Percentiles rank a stretch among this genome's conserved stretches.
phyloP scores from a whole-genome alignment of 1,284 basidiomycete genomes.

The Xerocomus amazonicus region DNA sequence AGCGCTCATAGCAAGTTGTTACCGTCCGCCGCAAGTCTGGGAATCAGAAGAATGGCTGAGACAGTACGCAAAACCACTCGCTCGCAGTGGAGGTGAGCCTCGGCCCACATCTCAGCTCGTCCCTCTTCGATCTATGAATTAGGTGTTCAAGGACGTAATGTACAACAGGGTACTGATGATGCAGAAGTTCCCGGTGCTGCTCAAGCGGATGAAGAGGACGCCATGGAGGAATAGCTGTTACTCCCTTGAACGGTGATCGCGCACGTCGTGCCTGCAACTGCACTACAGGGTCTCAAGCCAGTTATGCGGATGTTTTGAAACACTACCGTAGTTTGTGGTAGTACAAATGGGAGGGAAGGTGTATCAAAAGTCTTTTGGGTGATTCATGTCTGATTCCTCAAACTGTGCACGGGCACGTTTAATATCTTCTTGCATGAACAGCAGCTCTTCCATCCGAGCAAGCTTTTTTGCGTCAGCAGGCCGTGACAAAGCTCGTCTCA shows the following conservation, averaged over 20 bases:
- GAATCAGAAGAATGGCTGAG: conserved; percentile 83
- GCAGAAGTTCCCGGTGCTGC: conserved; percentile 21
- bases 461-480: conserved; percentile 84
- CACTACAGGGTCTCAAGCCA: not conserved
- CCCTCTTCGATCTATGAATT: conserved; percentile 9
- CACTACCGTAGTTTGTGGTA: conserved; percentile 4
- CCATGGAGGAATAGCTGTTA: conserved; percentile 56
- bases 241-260: not conserved
- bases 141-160: conserved; percentile 57
- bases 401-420: conserved; percentile 83
- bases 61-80: conserved; percentile 67
- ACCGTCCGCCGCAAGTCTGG: conserved; percentile 57
- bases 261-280: not conserved
- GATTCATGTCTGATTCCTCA: conserved; percentile 60
- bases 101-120: conserved; percentile 6
- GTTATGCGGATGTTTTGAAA: not conserved
- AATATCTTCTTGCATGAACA: conserved; percentile 91
- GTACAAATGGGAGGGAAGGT: conserved; percentile 2
- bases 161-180: conserved; percentile 21
- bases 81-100: conserved; percentile 62
- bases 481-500: conserved; percentile 69
- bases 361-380: conserved; percentile 43
- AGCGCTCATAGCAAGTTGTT: not conserved
- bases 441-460: conserved; percentile 81
- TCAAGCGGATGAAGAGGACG: conserved; percentile 41